phyloP scores from a whole-genome alignment of 768 basidiomycete genomes.

The Tulasnella sp. region DNA sequence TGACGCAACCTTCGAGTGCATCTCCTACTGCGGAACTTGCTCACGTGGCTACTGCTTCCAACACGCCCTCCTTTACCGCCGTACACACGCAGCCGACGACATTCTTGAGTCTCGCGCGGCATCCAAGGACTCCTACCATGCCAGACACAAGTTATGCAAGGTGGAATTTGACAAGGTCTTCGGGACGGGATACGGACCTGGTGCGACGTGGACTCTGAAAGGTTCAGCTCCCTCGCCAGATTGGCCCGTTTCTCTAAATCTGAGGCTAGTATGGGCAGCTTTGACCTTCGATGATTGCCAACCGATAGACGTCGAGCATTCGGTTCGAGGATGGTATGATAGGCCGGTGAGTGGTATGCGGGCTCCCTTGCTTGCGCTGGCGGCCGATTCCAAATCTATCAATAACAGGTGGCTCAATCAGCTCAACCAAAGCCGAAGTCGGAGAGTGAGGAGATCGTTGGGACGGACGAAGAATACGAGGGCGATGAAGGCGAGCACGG shows the following conservation, averaged over 20 bases:
- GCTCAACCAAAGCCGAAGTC: too few species aligned
- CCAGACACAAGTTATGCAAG: neutral
- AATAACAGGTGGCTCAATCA: too few species aligned
- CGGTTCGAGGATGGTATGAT: slow-evolving; percentile 58
- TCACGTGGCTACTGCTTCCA: neutral
- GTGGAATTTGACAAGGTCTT: neutral
- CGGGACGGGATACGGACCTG: neutral
- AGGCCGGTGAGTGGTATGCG: slow-evolving; percentile 20
- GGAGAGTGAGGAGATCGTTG: too few species aligned
- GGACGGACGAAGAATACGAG: too few species aligned
- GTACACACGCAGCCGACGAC: slow-evolving; percentile 2
- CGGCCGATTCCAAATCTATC: too few species aligned
- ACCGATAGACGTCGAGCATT: slow-evolving; percentile 34
- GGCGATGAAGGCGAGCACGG: too few species aligned
- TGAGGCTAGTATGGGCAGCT: slow-evolving; percentile 38
- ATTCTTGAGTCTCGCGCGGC: neutral
- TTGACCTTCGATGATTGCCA: slow-evolving; percentile 39
- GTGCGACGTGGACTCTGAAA: neutral
- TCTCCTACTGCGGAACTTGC: neutral
- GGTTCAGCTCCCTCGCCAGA: neutral
- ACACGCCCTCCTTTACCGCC: slow-evolving; percentile 1
- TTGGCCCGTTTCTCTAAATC: neutral
- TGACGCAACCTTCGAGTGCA: neutral
- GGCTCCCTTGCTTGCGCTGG: too few species aligned
- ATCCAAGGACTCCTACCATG: neutral